Conservation (phyloP, 306 rosid genomes). For the Dryas drummondii region DNA sequence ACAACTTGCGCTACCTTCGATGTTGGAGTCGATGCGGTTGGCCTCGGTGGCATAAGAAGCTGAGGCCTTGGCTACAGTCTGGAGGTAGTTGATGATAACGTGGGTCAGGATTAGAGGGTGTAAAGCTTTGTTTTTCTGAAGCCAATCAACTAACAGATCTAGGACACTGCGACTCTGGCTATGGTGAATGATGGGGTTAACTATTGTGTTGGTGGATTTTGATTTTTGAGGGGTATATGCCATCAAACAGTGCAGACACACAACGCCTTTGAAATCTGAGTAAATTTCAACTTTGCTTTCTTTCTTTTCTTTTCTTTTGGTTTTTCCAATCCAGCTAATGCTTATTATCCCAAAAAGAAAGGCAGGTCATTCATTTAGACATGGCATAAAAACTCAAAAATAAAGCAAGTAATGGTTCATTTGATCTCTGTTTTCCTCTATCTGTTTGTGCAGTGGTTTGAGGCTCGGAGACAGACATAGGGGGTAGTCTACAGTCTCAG, state of each 20-base stretch:
- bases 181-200: constrained; percentile 39
- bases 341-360: constrained; percentile 17
- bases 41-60: constrained; percentile 46
- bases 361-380: not conserved
- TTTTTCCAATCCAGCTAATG: constrained; percentile 41
- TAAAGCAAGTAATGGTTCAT: not conserved
- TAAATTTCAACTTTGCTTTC: constrained; percentile 47
- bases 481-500: constrained; percentile 29
- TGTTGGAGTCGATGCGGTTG: constrained; percentile 54
- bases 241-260: constrained; percentile 29
- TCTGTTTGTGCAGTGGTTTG: constrained; percentile 20
- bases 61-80: too few relatives aligned
- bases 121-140: constrained; percentile 35
- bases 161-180: constrained; percentile 56
- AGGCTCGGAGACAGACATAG: constrained; percentile 21
- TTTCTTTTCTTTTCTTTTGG: constrained; percentile 26
- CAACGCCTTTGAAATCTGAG: constrained; percentile 45
- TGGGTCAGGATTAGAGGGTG: constrained; percentile 61
- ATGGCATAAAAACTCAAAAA: not conserved
- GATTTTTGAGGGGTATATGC: constrained; percentile 35
- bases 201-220: constrained; percentile 46
- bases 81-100: too few relatives aligned
- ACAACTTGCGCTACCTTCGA: not conserved
- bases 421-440: constrained; percentile 10
- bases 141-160: constrained; percentile 64